Evolutionary conservation across 306 rosid species (phyloP), one percentile per base, ranked within the genome.

Genomic region (Rosa lucieae): DNA sequence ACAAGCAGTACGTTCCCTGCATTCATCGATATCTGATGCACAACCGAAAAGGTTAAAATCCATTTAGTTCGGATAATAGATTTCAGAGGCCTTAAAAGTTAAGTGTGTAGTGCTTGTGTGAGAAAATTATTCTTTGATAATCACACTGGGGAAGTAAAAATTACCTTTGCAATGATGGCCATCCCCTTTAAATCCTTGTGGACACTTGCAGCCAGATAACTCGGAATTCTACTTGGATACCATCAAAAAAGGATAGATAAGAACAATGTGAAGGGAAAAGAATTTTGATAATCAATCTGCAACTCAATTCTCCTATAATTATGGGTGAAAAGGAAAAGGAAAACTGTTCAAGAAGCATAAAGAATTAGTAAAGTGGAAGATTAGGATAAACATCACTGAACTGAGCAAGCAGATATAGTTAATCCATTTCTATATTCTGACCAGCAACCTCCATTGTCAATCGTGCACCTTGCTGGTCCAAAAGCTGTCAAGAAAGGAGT

Each of bases 381-480:
- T 61, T 23, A 61, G 78, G 70, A 77, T 46, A 78, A 76, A 21
- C 37, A 67, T 59, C 88, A 93, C 99, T 89, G 79, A 94, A 95
- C 99, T 90, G 93, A 92, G 87, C 99, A 95, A 79, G 99, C 98
- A 2, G 99, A 88, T 89, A 82, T 82, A 70, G 86, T 72, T 10
- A 78, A 48, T 78, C 78, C 86, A 10, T 91, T 47, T 85, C 18
- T 88, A 53, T 79, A 80, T 20, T 88, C 96, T 37, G 92, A 89
- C 99, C 99, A 95, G 83, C 99, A 95, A 21, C 98, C 98, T 73
- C 99, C 99, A 49, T 92, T 88, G 84, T 88, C 85, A 70, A 91
- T 63, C 29, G 96, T 52, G 66, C 99, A 95, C 83, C 99, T 92
- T 74, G 99, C 96, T 46, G 96, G 92, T 49, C 99, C 99, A 85